Percentiles rank a stretch among this genome's conserved stretches.
Evolutionary conservation across 2,329 filamentous ascomycete genomes (phyloP).

Genomic region (Ophiocordyceps camponoti-leonardi): DNA sequence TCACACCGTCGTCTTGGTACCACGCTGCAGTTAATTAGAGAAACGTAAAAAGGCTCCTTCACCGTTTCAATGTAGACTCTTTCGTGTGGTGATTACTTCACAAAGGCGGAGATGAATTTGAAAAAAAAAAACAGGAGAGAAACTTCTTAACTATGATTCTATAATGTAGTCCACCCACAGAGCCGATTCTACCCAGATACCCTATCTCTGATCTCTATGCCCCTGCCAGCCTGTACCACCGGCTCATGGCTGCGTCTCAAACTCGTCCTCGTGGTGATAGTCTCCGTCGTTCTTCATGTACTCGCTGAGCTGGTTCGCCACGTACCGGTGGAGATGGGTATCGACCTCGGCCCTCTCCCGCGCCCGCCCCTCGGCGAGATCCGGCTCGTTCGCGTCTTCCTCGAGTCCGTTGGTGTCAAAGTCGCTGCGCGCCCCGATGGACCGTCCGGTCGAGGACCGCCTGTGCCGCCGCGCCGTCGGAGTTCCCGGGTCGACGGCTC

Average conservation of each 20-base stretch:
- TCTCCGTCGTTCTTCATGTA: conserved; percentile 27
- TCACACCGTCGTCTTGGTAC: neutral
- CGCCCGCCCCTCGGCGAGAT: conserved; percentile 19
- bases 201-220: neutral
- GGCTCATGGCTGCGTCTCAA: conserved; percentile 23
- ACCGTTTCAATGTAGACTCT: neutral
- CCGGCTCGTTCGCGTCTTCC: conserved; percentile 16
- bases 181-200: neutral
- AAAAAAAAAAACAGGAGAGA: no score
- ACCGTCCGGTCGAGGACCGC: conserved; percentile 66
- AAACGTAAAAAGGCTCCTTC: neutral
- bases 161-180: neutral
- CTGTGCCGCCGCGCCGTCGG: conserved; percentile 39
- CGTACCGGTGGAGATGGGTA: conserved; percentile 62
- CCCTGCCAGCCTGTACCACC: neutral
- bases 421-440: conserved; percentile 71
- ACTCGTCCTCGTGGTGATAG: conserved; percentile 24
- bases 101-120: no score
- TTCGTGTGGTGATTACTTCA: neutral
- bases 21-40: neutral
- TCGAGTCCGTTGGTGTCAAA: conserved; percentile 39
- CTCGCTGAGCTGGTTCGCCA: conserved; percentile 61
- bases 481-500: conserved; percentile 18
- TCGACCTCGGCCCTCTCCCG: conserved; percentile 38
- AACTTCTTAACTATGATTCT: no score